A percentile compares a stretch with the other conserved stretches of the same genome.
These are phyloP conservation scores for Sporisorium iseilematis-ciliati DNA, from an alignment of 1,284 basidiomycete species.

Conservation along the genomic window DNA sequence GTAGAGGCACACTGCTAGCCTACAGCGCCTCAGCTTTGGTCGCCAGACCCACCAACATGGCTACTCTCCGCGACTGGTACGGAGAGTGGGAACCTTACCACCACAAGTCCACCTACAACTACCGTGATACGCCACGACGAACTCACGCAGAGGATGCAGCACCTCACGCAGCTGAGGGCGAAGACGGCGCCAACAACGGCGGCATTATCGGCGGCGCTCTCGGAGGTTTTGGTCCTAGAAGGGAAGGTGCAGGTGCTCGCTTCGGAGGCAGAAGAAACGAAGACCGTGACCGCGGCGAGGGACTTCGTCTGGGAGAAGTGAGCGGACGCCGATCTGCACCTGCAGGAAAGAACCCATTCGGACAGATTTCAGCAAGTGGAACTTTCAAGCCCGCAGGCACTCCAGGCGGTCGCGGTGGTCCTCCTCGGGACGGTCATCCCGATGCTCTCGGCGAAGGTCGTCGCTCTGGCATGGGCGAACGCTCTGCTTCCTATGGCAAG, in stretches of 20 bases:
- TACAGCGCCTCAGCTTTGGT: slow-evolving; percentile 83
- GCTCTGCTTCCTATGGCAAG: slow-evolving; percentile 49
- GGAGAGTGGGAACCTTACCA: slow-evolving; percentile 72
- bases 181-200: slow-evolving; percentile 31
- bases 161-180: slow-evolving; percentile 11
- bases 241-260: slow-evolving; percentile 48
- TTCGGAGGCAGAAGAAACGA: slow-evolving; percentile 51
- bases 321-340: slow-evolving; percentile 39
- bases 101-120: slow-evolving; percentile 70
- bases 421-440: slow-evolving; percentile 32
- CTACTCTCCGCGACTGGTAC: slow-evolving; percentile 85
- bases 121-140: slow-evolving; percentile 79
- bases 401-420: slow-evolving; percentile 25
- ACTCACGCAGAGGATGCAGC: slow-evolving; percentile 31
- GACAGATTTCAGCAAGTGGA: slow-evolving; percentile 61
- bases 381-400: slow-evolving; percentile 63
- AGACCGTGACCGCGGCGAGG: slow-evolving; percentile 48
- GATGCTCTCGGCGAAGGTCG: slow-evolving; percentile 33
- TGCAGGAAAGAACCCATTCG: slow-evolving; percentile 64
- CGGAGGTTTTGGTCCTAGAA: slow-evolving; percentile 45
- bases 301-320: slow-evolving; percentile 43
- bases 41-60: slow-evolving; percentile 79
- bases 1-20: slow-evolving; percentile 72
- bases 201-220: slow-evolving; percentile 52
- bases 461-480: slow-evolving; percentile 46